Conservation (phyloP, 2,329 filamentous ascomycete species). For the Esteya vermicola region DNA sequence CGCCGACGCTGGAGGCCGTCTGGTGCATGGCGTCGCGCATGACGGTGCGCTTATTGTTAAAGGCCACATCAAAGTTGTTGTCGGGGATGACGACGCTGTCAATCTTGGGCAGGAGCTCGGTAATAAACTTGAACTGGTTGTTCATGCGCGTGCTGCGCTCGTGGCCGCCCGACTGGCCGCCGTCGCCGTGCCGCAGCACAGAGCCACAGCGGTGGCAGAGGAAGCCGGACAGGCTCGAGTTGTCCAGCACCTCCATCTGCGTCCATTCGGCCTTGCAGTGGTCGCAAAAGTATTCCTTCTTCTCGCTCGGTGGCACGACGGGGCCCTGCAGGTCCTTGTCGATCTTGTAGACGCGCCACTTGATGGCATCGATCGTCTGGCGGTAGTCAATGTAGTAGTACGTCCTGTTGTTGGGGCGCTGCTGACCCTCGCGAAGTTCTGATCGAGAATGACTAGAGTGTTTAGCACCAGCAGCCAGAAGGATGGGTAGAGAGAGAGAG, state of each 20-base stretch:
- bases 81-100: slow-evolving; percentile 62
- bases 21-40: slow-evolving; percentile 54
- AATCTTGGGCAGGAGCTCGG: slow-evolving; percentile 61
- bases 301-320: slow-evolving; percentile 65
- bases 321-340: slow-evolving; percentile 80
- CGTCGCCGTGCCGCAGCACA: slow-evolving; percentile 49
- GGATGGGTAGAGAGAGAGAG: no score
- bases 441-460: slow-evolving; percentile 51
- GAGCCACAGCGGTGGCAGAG: slow-evolving; percentile 66
- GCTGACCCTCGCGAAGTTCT: slow-evolving; percentile 67
- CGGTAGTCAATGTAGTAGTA: slow-evolving; percentile 98
- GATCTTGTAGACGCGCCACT: slow-evolving; percentile 80
- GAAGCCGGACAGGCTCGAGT: slow-evolving; percentile 56
- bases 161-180: slow-evolving; percentile 54
- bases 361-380: slow-evolving; percentile 87
- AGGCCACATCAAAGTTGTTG: slow-evolving; percentile 57
- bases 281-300: slow-evolving; percentile 81
- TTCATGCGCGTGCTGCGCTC: slow-evolving; percentile 64
- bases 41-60: slow-evolving; percentile 48
- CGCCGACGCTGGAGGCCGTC: slow-evolving; percentile 42
- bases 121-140: slow-evolving; percentile 65
- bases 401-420: slow-evolving; percentile 69
- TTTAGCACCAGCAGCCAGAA: slow-evolving; percentile 4
- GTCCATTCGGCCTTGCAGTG: slow-evolving; percentile 80
- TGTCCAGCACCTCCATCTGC: slow-evolving; percentile 75